Conservation (phyloP, 768 basidiomycete genomes). For the Boletus huronensis region DNA sequence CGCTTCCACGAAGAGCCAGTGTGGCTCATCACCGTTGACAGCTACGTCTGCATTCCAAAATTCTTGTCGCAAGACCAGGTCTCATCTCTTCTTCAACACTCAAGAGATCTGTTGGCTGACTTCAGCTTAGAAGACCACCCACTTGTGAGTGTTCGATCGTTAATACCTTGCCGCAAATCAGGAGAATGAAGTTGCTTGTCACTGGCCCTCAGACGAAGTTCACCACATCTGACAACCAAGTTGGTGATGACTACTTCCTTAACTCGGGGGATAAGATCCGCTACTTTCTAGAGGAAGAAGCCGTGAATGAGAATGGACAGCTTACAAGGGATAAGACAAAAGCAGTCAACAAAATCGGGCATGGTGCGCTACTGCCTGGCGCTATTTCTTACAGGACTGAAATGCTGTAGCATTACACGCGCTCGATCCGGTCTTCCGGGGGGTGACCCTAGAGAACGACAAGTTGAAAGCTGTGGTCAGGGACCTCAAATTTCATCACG, state of each 20-base stretch:
- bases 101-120: conserved; percentile 71
- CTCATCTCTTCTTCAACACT: conserved; percentile 58
- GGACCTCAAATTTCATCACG: conserved; percentile 78
- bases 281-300: conserved; percentile 91
- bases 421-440: conserved; percentile 77
- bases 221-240: conserved; percentile 71
- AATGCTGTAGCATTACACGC: conserved; percentile 68
- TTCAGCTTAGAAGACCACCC: conserved; percentile 82
- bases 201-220: conserved; percentile 72
- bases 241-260: conserved; percentile 93
- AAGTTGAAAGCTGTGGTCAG: conserved; percentile 63
- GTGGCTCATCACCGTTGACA: conserved; percentile 25
- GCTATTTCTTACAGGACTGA: background rate
- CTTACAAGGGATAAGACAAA: conserved; percentile 68
- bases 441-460: conserved; percentile 77
- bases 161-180: background rate
- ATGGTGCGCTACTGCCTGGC: conserved; percentile 46
- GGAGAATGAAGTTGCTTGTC: background rate
- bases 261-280: conserved; percentile 92
- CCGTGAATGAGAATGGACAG: conserved; percentile 64
- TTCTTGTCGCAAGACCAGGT: conserved; percentile 67
- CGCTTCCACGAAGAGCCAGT: background rate
- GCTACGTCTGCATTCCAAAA: conserved; percentile 73
- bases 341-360: conserved; percentile 94
- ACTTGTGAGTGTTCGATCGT: conserved; percentile 45